Base-by-base conservation (phyloP, 2,329 filamentous ascomycete genomes). In the Phoma sp. region DNA sequence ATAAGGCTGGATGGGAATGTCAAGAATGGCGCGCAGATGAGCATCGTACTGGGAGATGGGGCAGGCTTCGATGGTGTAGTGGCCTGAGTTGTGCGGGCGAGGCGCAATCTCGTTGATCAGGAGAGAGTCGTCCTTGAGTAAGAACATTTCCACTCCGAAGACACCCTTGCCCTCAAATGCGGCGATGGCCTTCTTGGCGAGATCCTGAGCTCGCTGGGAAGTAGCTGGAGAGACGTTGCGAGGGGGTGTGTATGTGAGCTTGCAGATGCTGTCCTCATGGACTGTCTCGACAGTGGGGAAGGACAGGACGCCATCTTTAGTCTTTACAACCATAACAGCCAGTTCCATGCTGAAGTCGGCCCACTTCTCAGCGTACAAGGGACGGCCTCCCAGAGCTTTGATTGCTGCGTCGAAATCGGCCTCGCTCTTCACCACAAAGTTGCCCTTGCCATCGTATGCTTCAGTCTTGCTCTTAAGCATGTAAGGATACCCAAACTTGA, bases 71-170 rank as follows among this genome's bases (percentile, higher is more conserved):
- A 98, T 98, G 2, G 90, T 96, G 77, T 93, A 93, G 76, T 98
- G 95, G 0, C 95, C 95, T 0, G 91, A 96, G 78, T 97, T 97
- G 77, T 97, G 93, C 45, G 86, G 84, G 35, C 91, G 83, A 10
- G 90, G 91, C 0, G 91, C 91, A 59, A 96, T 89, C 76, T 96
- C 92, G 74, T 96, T 96, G 65, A 97, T 83, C 53, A 96, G 77
- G 1, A 96, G 81, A 1, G 79, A 79, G 54, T 82, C 86, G 65
- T 95, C 86, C 43, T 86, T 78, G 9, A 93, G 83, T 3, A 98
- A 77, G 77, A 99, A 99, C 86, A 98, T 90, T 77, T 99, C 95
- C 0, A 98, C 93, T 0, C 93, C 95, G 75, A 97, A 99, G 29
- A 96, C 90, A 60, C 95, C 95, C 58, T 95, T 89, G 46, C 95